A percentile compares a stretch with the other conserved stretches of the same genome.
Evolutionary conservation across 768 basidiomycete species (phyloP).

Genomic region (Suillus alpinus): DNA sequence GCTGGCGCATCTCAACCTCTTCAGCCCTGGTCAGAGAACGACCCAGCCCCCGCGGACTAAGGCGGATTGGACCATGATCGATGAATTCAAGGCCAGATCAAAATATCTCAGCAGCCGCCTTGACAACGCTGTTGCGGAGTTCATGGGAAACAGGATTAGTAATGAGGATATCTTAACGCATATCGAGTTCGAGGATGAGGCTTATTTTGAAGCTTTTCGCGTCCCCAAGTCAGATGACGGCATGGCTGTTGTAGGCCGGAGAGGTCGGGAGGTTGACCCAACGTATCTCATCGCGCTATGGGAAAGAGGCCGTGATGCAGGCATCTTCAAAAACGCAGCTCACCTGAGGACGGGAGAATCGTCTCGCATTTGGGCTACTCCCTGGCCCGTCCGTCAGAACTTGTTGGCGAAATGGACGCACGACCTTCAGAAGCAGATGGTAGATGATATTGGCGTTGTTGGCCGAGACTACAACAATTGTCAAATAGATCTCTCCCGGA

Average conservation of each 20-base stretch:
- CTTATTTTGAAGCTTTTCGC: conserved; percentile 39
- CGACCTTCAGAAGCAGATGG: conserved; percentile 32
- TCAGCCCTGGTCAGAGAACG: conserved; percentile 30
- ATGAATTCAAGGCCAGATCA: conserved; percentile 28
- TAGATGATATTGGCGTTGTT: conserved; percentile 26
- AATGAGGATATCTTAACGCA: conserved; percentile 34
- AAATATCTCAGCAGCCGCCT: conserved; percentile 13
- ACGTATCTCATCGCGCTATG: conserved; percentile 45
- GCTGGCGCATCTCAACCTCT: conserved; percentile 42
- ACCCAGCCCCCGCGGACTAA: conserved; percentile 17
- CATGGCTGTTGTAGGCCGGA: conserved; percentile 38
- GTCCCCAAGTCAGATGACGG: conserved; percentile 38
- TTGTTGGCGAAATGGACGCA: conserved; percentile 29
- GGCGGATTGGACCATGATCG: conserved; percentile 38
- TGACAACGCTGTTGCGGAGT: conserved; percentile 25
- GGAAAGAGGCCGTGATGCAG: conserved; percentile 38
- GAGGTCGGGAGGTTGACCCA: conserved; percentile 30
- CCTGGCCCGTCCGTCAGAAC: conserved; percentile 18
- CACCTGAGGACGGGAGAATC: conserved; percentile 16
- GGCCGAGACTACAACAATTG: conserved; percentile 36
- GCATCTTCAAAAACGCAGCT: conserved; percentile 28
- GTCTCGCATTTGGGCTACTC: conserved; percentile 34
- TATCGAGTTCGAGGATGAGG: conserved; percentile 47
- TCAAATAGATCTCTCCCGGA: conserved; percentile 29
- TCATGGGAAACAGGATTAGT: conserved; percentile 12